Percentiles rank a stretch among this genome's conserved stretches.
These are phyloP conservation scores for Apocynum venetum DNA, from an alignment of 257 asterid species.

Conservation along the genomic window DNA sequence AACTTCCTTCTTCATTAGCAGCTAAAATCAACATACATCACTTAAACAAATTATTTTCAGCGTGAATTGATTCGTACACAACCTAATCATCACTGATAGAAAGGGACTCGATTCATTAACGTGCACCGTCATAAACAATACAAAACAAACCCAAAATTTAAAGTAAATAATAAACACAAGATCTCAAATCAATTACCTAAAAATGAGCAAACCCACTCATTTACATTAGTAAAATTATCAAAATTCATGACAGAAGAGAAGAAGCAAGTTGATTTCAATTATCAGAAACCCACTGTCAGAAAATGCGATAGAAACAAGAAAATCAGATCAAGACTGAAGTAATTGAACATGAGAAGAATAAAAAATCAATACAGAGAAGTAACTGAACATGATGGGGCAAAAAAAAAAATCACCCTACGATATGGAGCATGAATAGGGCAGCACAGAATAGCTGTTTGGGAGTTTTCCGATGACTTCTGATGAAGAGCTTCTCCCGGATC, in stretches of 20 bases:
- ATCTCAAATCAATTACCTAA: slow-evolving; percentile 10
- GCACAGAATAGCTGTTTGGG: not conserved
- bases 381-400: too few species aligned
- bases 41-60: not conserved
- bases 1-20: not conserved
- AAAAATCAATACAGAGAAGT: not conserved
- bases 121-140: not conserved
- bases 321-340: slow-evolving; percentile 11
- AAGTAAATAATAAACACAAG: slow-evolving; percentile 1
- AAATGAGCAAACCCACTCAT: not conserved
- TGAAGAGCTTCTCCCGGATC: slow-evolving; percentile 1
- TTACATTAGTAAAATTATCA: not conserved
- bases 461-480: not conserved
- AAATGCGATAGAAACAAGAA: not conserved
- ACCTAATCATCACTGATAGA: not conserved
- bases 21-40: not conserved
- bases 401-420: not conserved
- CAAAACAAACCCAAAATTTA: not conserved
- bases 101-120: not conserved
- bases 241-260: not conserved
- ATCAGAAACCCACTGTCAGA: not conserved
- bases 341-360: not conserved
- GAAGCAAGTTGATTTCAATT: not conserved
- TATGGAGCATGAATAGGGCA: not conserved
- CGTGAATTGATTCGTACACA: not conserved